A percentile compares a stretch with the other conserved stretches of the same genome.
phyloP scores from a whole-genome alignment of 306 rosid genomes.

The Fagus sylvatica region DNA sequence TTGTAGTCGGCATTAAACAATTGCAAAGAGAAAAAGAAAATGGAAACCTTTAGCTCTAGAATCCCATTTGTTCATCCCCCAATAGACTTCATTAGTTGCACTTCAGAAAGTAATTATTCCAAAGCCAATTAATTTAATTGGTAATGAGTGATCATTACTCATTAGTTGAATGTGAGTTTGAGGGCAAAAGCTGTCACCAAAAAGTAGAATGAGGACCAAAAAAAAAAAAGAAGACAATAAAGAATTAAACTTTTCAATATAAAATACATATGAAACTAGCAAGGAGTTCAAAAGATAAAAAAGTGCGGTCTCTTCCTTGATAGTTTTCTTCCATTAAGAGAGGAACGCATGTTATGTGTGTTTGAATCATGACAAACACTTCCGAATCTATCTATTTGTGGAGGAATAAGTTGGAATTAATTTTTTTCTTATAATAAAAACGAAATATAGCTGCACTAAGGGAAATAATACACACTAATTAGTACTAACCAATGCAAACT shows the following conservation, averaged over 20 bases:
- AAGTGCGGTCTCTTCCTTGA: constrained; percentile 24
- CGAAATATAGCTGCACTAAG: not conserved
- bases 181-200: constrained; percentile 39
- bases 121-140: constrained; percentile 32
- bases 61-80: constrained; percentile 21
- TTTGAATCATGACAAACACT: constrained; percentile 1
- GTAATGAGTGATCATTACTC: constrained; percentile 40
- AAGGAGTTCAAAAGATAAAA: constrained; percentile 6
- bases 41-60: constrained; percentile 12
- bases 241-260: constrained; percentile 16
- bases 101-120: constrained; percentile 30
- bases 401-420: not conserved
- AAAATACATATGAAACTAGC: not conserved
- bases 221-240: constrained; percentile 35
- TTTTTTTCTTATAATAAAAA: not conserved
- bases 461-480: not conserved
- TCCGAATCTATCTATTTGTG: not conserved
- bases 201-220: constrained; percentile 40
- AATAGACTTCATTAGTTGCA: constrained; percentile 29
- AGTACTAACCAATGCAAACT: not conserved
- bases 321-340: constrained; percentile 20
- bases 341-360: constrained; percentile 10
- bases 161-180: constrained; percentile 46
- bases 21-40: constrained; percentile 5
- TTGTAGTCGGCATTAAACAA: constrained; percentile 40